Evolutionary conservation across 495 filamentous ascomycete genomes (phyloP), one percentile per base, ranked within the genome.

Genomic region (Aspergillus cavernicola): DNA sequence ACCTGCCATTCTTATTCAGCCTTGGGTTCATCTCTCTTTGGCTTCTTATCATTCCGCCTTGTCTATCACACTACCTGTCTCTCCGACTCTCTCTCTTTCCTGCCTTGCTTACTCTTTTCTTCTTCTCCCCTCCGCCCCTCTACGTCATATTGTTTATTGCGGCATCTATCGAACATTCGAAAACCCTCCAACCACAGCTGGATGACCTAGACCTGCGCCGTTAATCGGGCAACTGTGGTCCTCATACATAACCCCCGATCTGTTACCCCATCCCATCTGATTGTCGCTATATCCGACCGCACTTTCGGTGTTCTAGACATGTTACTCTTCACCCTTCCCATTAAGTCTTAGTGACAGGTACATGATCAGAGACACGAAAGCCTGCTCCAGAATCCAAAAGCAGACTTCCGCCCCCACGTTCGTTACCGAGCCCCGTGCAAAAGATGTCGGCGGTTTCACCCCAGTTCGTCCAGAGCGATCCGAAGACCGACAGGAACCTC

Each of bases 371-470:
- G 24, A 42, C 37, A 32, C 29, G 4, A 19, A 9, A 33, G 28
- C 15, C 43, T 33, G 16, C 9, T 19, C 24, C 35, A 40, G 15
- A 41, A 45, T 28, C 43, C 31, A 23, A 23, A 43, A 20, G 18
- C 35, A 49, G 7, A 20, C 32, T 43, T 26, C 22, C 38, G 7
- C 11, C 20, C 22, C n/a, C 9, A 13, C 11, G 33, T 4, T 50
- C 39, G 9, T 33, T 39, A 13, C 12, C 15, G 10, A 18, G 26
- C 11, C 38, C 15, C n/a, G 9, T 3, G 2, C 52, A 50, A 20
- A 48, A 44, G 20, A 56, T 63, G 60, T 66, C 63, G 53, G 58
- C 58, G 6, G 56, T 67, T 52, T 65, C 67, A 41, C 63, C 57
- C n/a, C 57, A 60, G 11, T 58, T 65, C 38, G 52, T 59, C 45